phyloP scores from a whole-genome alignment of 164 flowering plant species.

The grape (Vitis vinifera) region DNA sequence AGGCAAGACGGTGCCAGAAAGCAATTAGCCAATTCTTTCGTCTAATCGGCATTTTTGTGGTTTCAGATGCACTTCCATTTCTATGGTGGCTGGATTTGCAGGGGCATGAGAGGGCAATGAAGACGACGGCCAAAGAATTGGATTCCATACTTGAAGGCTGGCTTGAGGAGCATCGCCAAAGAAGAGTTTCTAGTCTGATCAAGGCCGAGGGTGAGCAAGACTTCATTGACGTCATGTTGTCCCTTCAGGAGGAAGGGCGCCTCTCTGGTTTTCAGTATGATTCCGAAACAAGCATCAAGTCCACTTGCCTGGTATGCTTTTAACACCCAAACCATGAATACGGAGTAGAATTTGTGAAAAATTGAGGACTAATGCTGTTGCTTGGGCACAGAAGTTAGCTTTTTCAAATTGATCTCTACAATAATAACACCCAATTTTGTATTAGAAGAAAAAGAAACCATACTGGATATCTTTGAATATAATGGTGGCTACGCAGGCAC shows the following conservation, averaged over 20 bases:
- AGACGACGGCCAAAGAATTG: constrained; percentile 19
- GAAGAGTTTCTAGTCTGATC: constrained; percentile 2
- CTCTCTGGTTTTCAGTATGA: constrained; percentile 20
- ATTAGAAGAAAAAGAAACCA: too few species aligned
- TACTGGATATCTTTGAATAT: too few species aligned
- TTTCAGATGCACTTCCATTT: constrained; percentile 27
- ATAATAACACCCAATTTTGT: too few species aligned
- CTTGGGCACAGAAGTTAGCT: too few species aligned
- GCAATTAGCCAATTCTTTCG: constrained; percentile 23
- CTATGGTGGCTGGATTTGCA: constrained; percentile 24
- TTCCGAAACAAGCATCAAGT: constrained; percentile 22
- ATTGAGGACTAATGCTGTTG: too few species aligned
- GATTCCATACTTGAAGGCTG: constrained; percentile 24
- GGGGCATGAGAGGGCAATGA: constrained; percentile 30
- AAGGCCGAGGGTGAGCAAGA: constrained; percentile 19
- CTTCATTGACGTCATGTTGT: constrained; percentile 15
- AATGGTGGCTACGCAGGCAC: too few species aligned
- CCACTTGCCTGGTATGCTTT: constrained; percentile 27
- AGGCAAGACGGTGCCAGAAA: constrained; percentile 12
- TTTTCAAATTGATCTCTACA: too few species aligned
- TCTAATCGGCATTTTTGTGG: constrained; percentile 19
- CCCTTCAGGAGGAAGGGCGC: constrained; percentile 10
- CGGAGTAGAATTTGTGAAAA: too few species aligned
- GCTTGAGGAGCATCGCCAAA: constrained; percentile 25
- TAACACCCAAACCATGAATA: too few species aligned